Percentiles rank a stretch among this genome's conserved stretches.
Conservation (phyloP, 495 filamentous ascomycete species). For the Podospora didyma region DNA sequence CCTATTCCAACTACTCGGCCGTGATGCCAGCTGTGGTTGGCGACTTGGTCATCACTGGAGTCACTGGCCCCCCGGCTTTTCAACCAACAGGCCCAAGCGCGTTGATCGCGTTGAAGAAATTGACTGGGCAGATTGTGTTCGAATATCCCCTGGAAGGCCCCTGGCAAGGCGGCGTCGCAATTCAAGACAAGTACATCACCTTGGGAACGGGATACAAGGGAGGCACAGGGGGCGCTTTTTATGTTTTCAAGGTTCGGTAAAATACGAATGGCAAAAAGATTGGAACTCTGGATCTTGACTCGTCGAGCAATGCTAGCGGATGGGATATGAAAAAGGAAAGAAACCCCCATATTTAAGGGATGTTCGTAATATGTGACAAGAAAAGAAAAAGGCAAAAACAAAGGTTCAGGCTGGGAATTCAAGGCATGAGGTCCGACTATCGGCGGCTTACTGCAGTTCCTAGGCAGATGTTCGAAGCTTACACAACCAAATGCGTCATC, state of each 20-base stretch:
- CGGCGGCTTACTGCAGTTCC: too few species aligned
- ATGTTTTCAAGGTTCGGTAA: background rate
- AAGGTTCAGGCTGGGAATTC: too few species aligned
- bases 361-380: too few species aligned
- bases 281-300: too few species aligned
- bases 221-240: background rate
- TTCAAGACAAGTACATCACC: background rate
- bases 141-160: background rate
- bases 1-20: background rate
- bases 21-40: slow-evolving; percentile 4
- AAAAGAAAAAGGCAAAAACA: too few species aligned
- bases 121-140: background rate
- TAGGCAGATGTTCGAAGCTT: too few species aligned
- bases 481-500: too few species aligned
- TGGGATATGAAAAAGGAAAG: too few species aligned
- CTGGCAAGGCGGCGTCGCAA: background rate
- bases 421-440: too few species aligned
- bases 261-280: background rate
- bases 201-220: background rate
- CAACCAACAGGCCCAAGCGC: background rate
- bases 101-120: background rate
- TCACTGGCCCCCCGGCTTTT: background rate
- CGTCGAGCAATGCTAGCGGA: too few species aligned
- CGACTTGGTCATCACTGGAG: slow-evolving; percentile 2
- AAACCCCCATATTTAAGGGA: too few species aligned